These are phyloP conservation scores for Gillenia trifoliata DNA, from an alignment of 306 rosid species.

Conservation along the genomic window DNA sequence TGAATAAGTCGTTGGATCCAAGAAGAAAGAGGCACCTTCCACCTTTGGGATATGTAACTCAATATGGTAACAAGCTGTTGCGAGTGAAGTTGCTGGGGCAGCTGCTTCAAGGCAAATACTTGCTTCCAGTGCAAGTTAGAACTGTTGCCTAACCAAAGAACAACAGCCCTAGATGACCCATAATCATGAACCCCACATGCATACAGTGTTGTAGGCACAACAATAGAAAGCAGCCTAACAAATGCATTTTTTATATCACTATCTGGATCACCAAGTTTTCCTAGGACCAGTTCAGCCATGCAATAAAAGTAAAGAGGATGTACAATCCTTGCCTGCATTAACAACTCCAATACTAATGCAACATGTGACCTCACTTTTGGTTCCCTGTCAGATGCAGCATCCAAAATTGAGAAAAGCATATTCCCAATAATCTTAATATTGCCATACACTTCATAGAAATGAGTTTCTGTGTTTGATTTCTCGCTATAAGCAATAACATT, in stretches of 20 bases:
- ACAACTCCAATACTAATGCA: slow-evolving; percentile 66
- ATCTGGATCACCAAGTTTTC: slow-evolving; percentile 89
- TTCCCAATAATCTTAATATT: slow-evolving; percentile 47
- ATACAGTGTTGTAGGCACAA: slow-evolving; percentile 75
- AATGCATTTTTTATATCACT: slow-evolving; percentile 57
- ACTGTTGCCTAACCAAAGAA: slow-evolving; percentile 35
- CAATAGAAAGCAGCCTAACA: slow-evolving; percentile 55
- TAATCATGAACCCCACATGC: slow-evolving; percentile 67
- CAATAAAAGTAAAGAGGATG: slow-evolving; percentile 67
- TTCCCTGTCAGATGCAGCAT: slow-evolving; percentile 73
- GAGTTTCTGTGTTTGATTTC: slow-evolving; percentile 29
- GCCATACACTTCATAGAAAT: slow-evolving; percentile 43
- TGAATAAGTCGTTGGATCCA: slow-evolving; percentile 92
- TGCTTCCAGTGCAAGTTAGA: slow-evolving; percentile 88
- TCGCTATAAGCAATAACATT: slow-evolving; percentile 47
- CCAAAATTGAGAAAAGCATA: slow-evolving; percentile 61
- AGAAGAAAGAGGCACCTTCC: slow-evolving; percentile 92
- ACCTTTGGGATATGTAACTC: slow-evolving; percentile 90
- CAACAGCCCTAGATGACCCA: slow-evolving; percentile 48
- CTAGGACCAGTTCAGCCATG: slow-evolving; percentile 69
- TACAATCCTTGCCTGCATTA: slow-evolving; percentile 76
- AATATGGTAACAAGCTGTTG: slow-evolving; percentile 87
- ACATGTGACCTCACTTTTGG: slow-evolving; percentile 75
- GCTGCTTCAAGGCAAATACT: slow-evolving; percentile 80
- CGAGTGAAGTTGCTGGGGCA: slow-evolving; percentile 70